These are phyloP conservation scores for Pyrus betulifolia DNA, from an alignment of 306 rosid species.

Conservation along the genomic window DNA sequence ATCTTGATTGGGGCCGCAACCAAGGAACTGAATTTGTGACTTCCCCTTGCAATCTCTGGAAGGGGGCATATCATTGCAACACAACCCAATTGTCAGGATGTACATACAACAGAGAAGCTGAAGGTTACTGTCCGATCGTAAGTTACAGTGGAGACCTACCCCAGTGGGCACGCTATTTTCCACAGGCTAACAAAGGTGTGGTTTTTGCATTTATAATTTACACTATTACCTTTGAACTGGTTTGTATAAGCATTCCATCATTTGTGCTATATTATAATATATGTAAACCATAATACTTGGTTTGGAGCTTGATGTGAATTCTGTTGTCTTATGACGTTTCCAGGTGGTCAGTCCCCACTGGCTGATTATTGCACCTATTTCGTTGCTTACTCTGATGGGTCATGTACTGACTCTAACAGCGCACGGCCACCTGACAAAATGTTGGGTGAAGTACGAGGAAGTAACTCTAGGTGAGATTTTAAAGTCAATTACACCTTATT, in stretches of 20 bases:
- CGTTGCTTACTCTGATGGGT: constrained; percentile 95
- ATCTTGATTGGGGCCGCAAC: constrained; percentile 94
- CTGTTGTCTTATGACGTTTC: constrained; percentile 16
- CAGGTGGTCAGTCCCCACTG: constrained; percentile 98
- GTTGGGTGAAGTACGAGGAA: constrained; percentile 95
- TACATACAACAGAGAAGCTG: constrained; percentile 97
- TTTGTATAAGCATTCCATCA: background rate
- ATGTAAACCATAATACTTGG: background rate
- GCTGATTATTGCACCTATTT: constrained; percentile 99
- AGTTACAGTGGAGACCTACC: constrained; percentile 89
- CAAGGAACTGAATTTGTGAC: constrained; percentile 91
- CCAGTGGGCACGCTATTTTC: constrained; percentile 87
- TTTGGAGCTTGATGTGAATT: constrained; percentile 10
- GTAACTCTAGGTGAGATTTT: constrained; percentile 70
- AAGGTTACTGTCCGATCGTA: constrained; percentile 94
- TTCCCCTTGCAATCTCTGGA: constrained; percentile 87
- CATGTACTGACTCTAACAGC: constrained; percentile 86
- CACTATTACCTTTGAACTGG: constrained; percentile 7
- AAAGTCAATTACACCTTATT: background rate
- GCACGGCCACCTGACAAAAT: constrained; percentile 96
- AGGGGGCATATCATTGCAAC: constrained; percentile 97
- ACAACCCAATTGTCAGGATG: constrained; percentile 88
- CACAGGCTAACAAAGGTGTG: constrained; percentile 88
- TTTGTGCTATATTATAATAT: background rate
- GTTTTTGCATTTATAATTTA: background rate